Evolutionary conservation across 768 basidiomycete species (phyloP), one percentile per base, ranked within the genome.

Genomic region (Trametes meyenii): DNA sequence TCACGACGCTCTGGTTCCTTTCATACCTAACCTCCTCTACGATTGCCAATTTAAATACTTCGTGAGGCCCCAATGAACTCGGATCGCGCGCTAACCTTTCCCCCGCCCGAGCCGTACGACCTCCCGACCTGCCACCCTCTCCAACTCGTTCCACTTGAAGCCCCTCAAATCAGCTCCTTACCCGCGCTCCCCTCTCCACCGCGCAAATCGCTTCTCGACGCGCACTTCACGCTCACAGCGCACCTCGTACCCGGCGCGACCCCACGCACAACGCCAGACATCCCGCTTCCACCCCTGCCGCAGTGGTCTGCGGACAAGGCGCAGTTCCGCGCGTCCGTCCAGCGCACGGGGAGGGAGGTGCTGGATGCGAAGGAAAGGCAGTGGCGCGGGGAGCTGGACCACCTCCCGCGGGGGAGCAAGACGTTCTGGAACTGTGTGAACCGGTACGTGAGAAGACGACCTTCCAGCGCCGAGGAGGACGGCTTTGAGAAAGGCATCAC

Each of bases 401-500:
- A 64, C 56, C 58, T 64, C 2, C 65, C 60, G 19, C 62, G 39
- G 19, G 73, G 68, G 50, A 57, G 63, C 60, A 75, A 63, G 57
- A 69, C 82, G 5, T 71, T 93, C 54, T 92, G 90, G 89, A 86
- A 83, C 54, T 86, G 83, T 52, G 70, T 87, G 35, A 92, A 94
- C 68, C 83, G 92, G 42, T 93, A 89, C 71, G 81, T 82, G 26
- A 78, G 78, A 66, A 73, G 71, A 44, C n/a, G 6, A 13, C 17
- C 16, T n/a, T 1, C 17, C 3, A n/a, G 13, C 12, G 76, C 70
- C 7, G 48, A 72, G 4, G 19, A 51, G 16, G 29, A 33, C 8
- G 29, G 29, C 29, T 7, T 12, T n/a, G 10, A 26, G 8, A 51
- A 13, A 11, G 84, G 88, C 0, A 54, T 90, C 11, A 96, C 92